Percentiles rank a stretch among this genome's conserved stretches.
These are phyloP conservation scores for Agaricus subrufescens DNA, from an alignment of 768 basidiomycete species.

Conservation along the genomic window DNA sequence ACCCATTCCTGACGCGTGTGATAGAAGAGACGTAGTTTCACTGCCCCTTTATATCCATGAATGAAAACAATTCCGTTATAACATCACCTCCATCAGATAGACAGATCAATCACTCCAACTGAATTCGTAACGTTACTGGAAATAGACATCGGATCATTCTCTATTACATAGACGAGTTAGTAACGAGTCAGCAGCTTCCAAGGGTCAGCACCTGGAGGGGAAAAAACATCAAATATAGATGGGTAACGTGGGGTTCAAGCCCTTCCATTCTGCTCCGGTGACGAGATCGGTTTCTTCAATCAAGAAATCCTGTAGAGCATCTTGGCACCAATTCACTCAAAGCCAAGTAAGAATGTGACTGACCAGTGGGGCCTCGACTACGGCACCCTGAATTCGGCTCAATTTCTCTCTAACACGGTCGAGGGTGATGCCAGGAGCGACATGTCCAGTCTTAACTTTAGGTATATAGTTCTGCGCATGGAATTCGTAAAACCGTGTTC, in stretches of 20 bases:
- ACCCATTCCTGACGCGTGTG: too few relatives aligned
- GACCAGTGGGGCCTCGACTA: conserved; percentile 77
- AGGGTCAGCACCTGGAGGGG: too few relatives aligned
- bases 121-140: neutral
- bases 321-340: neutral
- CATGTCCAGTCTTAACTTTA: conserved; percentile 77
- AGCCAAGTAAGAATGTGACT: conserved; percentile 3
- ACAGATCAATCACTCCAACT: neutral
- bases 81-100: neutral
- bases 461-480: conserved; percentile 62
- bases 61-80: neutral
- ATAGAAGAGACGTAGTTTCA: too few relatives aligned
- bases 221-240: conserved; percentile 57
- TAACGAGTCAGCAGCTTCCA: too few relatives aligned
- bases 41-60: too few relatives aligned
- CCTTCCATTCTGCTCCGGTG: conserved; percentile 66
- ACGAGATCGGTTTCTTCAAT: conserved; percentile 75
- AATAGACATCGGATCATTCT: neutral
- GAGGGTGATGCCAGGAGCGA: conserved; percentile 64
- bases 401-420: conserved; percentile 74
- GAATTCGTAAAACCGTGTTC: neutral
- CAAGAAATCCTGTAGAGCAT: conserved; percentile 63
- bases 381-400: conserved; percentile 56
- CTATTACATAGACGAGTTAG: too few relatives aligned
- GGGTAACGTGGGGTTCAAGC: conserved; percentile 71